Evolutionary conservation across 345 rosid species (phyloP), one percentile per base, ranked within the genome.

Genomic region (Erysimum cheiranthoides): DNA sequence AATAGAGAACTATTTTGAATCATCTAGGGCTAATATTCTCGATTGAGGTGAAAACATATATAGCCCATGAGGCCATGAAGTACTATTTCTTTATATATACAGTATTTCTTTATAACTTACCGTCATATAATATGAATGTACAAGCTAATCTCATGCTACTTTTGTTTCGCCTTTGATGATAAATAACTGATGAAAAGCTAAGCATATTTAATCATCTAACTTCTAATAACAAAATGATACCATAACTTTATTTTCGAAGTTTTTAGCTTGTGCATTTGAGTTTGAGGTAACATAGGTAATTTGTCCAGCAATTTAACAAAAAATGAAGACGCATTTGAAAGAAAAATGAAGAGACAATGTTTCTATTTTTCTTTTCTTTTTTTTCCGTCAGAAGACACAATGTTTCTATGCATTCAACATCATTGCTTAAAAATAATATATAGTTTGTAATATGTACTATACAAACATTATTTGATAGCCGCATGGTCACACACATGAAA

Each of bases 21-120:
- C 57, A 38, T 38, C 53, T 52, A 32, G 11, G 66, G 46, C 57
- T 32, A 54, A 43, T 61, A 28, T 14, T 54, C 47, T 73, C 71
- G 49, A 34, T 36, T 28, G 66, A 66, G 16, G 42, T 47, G 52
- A 59, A 32, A 75, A 51, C 60, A 46, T 47, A 36, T 10, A 10
- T 16, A 34, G 56, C 16, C 58, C 65, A 64, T 65, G 39, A 51
- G n/a, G n/a, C n/a, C n/a, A n/a, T n/a, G n/a, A n/a, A n/a, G n/a
- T n/a, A 49, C 49, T 71, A 38, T 45, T 40, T 53, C 18, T 35
- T 11, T 18, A 6, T 46, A 40, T 58, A 21, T 21, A 1, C 1
- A 21, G 25, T 21, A 21, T 21, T 21, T 21, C 25, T 1, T 21
- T 21, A 21, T 21, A n/a, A n/a, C n/a, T n/a, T n/a, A n/a, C n/a